Evolutionary conservation across 495 filamentous ascomycete genomes (phyloP).

Genomic region (Xylaria curta): DNA sequence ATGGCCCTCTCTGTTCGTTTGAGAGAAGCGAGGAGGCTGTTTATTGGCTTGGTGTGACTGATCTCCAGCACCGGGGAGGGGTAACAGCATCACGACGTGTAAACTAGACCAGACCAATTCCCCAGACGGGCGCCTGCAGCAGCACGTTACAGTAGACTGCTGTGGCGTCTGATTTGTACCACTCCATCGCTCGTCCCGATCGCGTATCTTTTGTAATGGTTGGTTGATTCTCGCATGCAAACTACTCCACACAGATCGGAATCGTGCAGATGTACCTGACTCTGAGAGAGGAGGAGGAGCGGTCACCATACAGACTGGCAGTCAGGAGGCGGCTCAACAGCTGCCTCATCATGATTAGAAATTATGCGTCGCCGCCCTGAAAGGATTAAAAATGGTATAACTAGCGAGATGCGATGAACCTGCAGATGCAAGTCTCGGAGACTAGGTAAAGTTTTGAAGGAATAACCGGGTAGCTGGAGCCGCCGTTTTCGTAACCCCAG

Average conservation of each 20-base stretch:
- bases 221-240: not conserved
- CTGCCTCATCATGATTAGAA: not conserved
- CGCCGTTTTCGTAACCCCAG: not conserved
- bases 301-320: not conserved
- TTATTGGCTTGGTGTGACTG: not conserved
- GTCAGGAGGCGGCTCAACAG: not conserved
- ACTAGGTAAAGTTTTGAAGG: not conserved
- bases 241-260: slow-evolving; percentile 11
- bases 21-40: not conserved
- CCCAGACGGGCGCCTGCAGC: slow-evolving; percentile 8
- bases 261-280: slow-evolving; percentile 16
- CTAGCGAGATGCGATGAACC: not conserved
- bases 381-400: not conserved
- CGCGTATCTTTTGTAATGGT: not conserved
- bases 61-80: not conserved
- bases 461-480: not conserved
- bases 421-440: slow-evolving; percentile 10
- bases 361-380: not conserved
- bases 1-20: not conserved
- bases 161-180: not conserved
- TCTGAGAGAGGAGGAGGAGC: not conserved
- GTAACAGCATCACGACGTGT: not conserved
- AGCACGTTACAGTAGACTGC: not conserved
- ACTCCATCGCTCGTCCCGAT: not conserved
- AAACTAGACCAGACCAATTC: not conserved